Base-by-base conservation (phyloP, 257 asterid genomes). In the Eucommia ulmoides region DNA sequence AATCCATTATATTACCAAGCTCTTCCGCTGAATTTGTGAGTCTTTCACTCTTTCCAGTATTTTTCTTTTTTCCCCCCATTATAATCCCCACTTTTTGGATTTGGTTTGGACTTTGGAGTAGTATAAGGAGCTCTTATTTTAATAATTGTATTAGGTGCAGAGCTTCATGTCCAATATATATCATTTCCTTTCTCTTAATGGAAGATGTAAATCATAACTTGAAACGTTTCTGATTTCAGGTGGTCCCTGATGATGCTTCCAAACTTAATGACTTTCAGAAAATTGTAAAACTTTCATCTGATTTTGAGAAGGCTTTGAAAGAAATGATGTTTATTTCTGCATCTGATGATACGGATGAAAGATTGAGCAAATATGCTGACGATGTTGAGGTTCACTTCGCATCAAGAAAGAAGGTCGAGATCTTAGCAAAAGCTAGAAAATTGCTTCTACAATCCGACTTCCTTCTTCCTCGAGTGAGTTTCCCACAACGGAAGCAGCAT, bases 341-440 rank as follows among this genome's bases (percentile, higher is more conserved):
- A 51, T 79, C 89, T 29, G 88, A 81, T 55, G 49, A 56, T 67
- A 79, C 79, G 59, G 84, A 71, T 65, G 84, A 78, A 66, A 86
- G 84, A 66, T 67, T 86, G 67, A 86, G 83, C 73, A 79, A 64
- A 66, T 91, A 69, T 62, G 79, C 87, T 42, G 82, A 86, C 64
- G 86, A 91, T 65, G 87, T 86, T 42, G 96, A 91, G 83, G 84
- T 86, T 45, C 99, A 86, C 70, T 91, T 86, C 66, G 94, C 96
- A 8, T 67, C 84, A 12, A 75, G 94, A 68, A 91, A 91, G 65
- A 91, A 74, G 66, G 74, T 86, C 54, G 93, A 91, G 61, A 81
- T 91, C 66, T 73, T 91, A 73, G 77, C 95, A 2, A 81, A 76
- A 78, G 88, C 96, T 57, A 78, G 99, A 72, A 61, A 58, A 53